A percentile compares a stretch with the other conserved stretches of the same genome.
phyloP scores from a whole-genome alignment of 768 basidiomycete species.

The Trametes cingulata region DNA sequence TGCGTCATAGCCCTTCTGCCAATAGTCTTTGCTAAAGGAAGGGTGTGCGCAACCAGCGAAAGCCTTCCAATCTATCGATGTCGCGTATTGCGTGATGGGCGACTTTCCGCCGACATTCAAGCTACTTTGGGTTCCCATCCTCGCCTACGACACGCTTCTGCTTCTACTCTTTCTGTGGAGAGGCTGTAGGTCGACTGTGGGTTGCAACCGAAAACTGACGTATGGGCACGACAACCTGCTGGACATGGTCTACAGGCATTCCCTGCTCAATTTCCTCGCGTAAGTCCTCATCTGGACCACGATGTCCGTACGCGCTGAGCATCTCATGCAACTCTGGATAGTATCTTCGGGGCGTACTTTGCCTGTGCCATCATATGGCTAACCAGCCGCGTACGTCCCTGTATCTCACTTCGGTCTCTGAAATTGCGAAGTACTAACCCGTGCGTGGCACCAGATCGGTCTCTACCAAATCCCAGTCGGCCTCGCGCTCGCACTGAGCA shows the following conservation, averaged over 20 bases:
- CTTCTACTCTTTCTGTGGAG: constrained; percentile 30
- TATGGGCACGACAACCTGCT: constrained; percentile 18
- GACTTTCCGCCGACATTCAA: constrained; percentile 13
- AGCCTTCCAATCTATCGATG: constrained; percentile 8
- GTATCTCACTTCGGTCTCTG: not conserved
- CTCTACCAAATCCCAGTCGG: constrained; percentile 31
- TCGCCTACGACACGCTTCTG: constrained; percentile 24
- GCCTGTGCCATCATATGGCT: constrained; percentile 34
- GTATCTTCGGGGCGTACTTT: constrained; percentile 33
- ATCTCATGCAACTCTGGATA: constrained; percentile 2
- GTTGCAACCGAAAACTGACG: not conserved
- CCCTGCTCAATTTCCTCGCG: constrained; percentile 31
- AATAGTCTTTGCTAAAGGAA: too few relatives aligned
- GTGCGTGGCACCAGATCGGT: constrained; percentile 21
- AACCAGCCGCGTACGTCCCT: constrained; percentile 24
- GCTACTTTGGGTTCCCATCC: constrained; percentile 22
- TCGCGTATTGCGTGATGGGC: constrained; percentile 26
- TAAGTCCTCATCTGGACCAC: constrained; percentile 17
- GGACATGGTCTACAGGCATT: constrained; percentile 30
- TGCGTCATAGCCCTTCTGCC: not conserved
- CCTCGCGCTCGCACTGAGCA: constrained; percentile 33
- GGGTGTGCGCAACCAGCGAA: constrained; percentile 5
- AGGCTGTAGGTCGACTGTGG: constrained; percentile 16
- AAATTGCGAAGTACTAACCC: not conserved
- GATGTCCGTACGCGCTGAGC: too few relatives aligned